Evolutionary conservation across 2,329 filamentous ascomycete genomes (phyloP).

Genomic region (Diaporthe vaccinii): DNA sequence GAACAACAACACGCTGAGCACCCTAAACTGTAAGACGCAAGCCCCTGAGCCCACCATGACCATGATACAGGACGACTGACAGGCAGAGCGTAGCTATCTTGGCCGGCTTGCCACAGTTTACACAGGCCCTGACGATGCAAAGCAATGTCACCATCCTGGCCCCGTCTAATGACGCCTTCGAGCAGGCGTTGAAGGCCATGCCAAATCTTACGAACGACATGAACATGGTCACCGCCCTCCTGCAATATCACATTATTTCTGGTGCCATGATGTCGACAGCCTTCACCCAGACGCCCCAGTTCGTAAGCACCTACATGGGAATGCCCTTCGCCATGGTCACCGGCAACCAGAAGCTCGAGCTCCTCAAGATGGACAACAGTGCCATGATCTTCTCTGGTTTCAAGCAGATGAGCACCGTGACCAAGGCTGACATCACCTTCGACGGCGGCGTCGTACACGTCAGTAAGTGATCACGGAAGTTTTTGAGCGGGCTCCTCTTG

Average conservation of each 20-base stretch:
- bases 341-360: constrained; percentile 48
- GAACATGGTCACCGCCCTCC: constrained; percentile 1
- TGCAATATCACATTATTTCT: constrained; percentile 45
- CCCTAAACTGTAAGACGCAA: constrained; percentile 32
- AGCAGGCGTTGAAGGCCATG: constrained; percentile 49
- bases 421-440: constrained; percentile 48
- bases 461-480: constrained; percentile 24
- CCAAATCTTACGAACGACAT: constrained; percentile 47
- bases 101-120: constrained; percentile 38
- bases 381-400: constrained; percentile 38
- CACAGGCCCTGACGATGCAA: constrained; percentile 23
- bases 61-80: not conserved
- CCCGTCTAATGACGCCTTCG: constrained; percentile 53
- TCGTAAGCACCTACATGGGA: constrained; percentile 52
- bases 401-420: constrained; percentile 48
- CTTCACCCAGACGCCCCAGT: constrained; percentile 48
- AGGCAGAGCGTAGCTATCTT: constrained; percentile 38
- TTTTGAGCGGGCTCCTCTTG: too few species aligned
- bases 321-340: constrained; percentile 47
- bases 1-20: constrained; percentile 39
- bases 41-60: not conserved
- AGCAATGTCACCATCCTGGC: constrained; percentile 48
- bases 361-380: constrained; percentile 23
- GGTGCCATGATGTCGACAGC: constrained; percentile 44
- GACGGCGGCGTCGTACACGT: constrained; percentile 54